phyloP scores from a whole-genome alignment of 164 flowering plant species.

The grape (Vitis vinifera) region DNA sequence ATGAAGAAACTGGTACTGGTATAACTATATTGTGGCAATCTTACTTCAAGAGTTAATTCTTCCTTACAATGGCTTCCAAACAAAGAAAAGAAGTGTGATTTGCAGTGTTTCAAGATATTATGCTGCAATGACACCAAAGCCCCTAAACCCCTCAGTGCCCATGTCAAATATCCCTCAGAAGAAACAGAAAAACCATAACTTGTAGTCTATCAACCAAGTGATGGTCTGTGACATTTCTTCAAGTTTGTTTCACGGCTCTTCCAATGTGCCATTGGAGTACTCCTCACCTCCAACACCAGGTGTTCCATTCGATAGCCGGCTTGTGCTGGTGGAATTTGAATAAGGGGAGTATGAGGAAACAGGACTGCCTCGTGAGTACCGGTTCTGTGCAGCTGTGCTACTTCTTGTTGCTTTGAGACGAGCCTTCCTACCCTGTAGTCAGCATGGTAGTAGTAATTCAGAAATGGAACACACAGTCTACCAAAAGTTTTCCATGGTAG shows the following conservation, averaged over 20 bases:
- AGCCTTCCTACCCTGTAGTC: slow-evolving; percentile 83
- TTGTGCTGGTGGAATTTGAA: slow-evolving; percentile 47
- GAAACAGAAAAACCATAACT: too few species aligned
- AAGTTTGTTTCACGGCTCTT: slow-evolving; percentile 41
- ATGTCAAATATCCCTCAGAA: too few species aligned
- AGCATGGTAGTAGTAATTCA: neutral
- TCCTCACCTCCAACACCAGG: slow-evolving; percentile 52
- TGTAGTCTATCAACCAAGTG: too few species aligned
- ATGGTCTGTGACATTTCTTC: neutral
- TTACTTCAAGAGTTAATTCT: too few species aligned
- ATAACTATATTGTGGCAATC: too few species aligned
- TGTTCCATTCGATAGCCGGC: slow-evolving; percentile 62
- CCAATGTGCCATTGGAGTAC: slow-evolving; percentile 52
- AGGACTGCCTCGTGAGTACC: slow-evolving; percentile 62
- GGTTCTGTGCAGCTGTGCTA: slow-evolving; percentile 71
- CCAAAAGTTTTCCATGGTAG: too few species aligned
- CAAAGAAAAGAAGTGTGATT: too few species aligned
- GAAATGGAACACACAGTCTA: neutral
- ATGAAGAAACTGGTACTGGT: too few species aligned
- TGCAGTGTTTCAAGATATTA: too few species aligned
- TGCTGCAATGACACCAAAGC: too few species aligned
- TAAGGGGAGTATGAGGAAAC: slow-evolving; percentile 53
- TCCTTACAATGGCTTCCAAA: too few species aligned
- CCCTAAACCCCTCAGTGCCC: too few species aligned
- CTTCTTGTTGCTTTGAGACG: slow-evolving; percentile 82